Evolutionary conservation across 148 eudicot species (phyloP), one percentile per base, ranked within the genome.

Genomic region (Rhododendron griersonianum): DNA sequence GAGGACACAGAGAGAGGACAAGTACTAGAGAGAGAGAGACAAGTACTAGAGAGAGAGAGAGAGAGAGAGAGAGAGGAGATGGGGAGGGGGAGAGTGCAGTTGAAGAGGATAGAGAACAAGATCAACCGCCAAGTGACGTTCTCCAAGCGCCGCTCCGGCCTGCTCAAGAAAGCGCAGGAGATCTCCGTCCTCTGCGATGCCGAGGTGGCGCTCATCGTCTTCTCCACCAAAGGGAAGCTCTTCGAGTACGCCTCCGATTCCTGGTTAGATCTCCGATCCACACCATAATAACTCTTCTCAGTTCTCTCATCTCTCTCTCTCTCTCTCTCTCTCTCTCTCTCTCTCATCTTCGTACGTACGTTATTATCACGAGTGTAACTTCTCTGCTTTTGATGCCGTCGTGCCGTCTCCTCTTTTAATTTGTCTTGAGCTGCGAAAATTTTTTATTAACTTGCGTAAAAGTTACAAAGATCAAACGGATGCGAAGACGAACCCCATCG

Each of bases 81-180:
- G 87, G 87, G 87, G 81, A 86, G 87, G 57, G 87, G 87, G 8
- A 86, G 84, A 57, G 87, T 86, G 30, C 80, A 86, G 30, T 35
- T 86, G 74, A 81, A 74, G 87, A 86, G 87, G 81, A 86, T 86
- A 10, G 87, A 86, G 85, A 86, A 86, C 53, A 86, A 86, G 81
- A 86, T 86, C 41, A 86, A 86, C 35, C 39, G 87, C 9, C 87
- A 86, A 74, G 87, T 86, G 14, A 86, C 84, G 8, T 86, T 86
- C 48, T 81, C 87, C 15, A 86, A 86, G 30, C 83, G 87, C 5
- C 57, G 87, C 0, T 73, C 81, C 3, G 87, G 87, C 3, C 30
- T 86, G 48, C 57, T 78, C 35, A 86, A 86, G 65, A 86, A 86
- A 41, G 85, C 87, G 19, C 63, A 51, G 39, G 87, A 86, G 84